Evolutionary conservation across 768 basidiomycete genomes (phyloP).

Genomic region (Suillus occidentalis): DNA sequence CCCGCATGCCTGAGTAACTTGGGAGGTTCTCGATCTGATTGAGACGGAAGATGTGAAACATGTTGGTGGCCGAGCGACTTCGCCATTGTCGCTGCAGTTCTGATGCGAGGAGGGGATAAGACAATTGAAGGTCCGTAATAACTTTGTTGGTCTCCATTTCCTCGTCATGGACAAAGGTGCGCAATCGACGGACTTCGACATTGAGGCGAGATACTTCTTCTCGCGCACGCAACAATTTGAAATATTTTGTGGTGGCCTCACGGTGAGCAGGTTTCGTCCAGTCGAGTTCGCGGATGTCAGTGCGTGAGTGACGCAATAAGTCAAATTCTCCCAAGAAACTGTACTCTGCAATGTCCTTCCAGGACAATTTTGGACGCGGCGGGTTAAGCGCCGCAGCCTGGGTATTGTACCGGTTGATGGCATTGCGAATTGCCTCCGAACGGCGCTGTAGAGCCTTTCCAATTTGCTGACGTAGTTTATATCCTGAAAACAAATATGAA

Average conservation of each 20-base stretch:
- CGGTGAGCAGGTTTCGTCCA: conserved; percentile 9
- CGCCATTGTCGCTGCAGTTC: conserved; percentile 7
- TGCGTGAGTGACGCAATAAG: neutral
- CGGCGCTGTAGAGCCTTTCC: conserved; percentile 27
- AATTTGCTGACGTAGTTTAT: conserved; percentile 34
- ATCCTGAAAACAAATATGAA: conserved; percentile 19
- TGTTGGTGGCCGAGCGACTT: neutral
- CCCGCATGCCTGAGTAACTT: neutral
- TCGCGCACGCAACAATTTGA: conserved; percentile 7
- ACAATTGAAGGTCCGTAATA: neutral
- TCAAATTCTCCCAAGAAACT: conserved; percentile 19
- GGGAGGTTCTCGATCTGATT: conserved; percentile 5
- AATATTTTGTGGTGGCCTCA: conserved; percentile 7
- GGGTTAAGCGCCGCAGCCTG: conserved; percentile 20
- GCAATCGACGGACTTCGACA: conserved; percentile 6
- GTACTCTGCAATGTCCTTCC: conserved; percentile 19
- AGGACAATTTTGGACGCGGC: conserved; percentile 15
- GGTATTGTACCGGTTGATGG: conserved; percentile 27
- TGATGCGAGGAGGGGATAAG: conserved; percentile 1
- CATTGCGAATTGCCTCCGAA: conserved; percentile 27
- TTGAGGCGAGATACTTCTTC: conserved; percentile 12
- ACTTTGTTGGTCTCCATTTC: neutral
- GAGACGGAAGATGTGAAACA: neutral
- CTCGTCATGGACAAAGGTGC: neutral
- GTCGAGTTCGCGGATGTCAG: neutral